phyloP scores from a whole-genome alignment of 2,329 filamentous ascomycete genomes.

The Amauroascus niger region DNA sequence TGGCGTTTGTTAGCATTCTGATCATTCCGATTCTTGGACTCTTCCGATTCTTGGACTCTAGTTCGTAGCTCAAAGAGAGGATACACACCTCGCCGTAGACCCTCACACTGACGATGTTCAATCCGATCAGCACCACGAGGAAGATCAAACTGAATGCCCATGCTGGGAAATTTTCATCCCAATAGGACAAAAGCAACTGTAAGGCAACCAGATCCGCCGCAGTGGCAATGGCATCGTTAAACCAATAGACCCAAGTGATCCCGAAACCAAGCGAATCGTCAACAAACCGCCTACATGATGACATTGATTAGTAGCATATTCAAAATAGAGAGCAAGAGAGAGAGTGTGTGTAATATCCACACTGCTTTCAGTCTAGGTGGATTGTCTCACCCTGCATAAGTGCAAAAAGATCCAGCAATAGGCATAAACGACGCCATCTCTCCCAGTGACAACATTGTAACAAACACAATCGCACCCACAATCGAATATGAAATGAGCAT shows the following conservation, averaged over 20 bases:
- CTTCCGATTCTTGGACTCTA: too few relatives aligned
- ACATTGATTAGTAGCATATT: neutral
- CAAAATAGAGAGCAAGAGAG: neutral
- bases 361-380: too few relatives aligned
- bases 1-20: slow-evolving; percentile 1
- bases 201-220: slow-evolving; percentile 53
- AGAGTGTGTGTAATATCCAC: too few relatives aligned
- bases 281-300: slow-evolving; percentile 31
- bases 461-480: slow-evolving; percentile 48
- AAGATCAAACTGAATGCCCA: slow-evolving; percentile 56
- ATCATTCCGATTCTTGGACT: too few relatives aligned
- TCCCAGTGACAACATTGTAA: slow-evolving; percentile 50
- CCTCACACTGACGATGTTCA: slow-evolving; percentile 46
- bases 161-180: slow-evolving; percentile 53
- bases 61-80: neutral
- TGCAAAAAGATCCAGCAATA: slow-evolving; percentile 47
- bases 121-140: slow-evolving; percentile 45
- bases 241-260: slow-evolving; percentile 47
- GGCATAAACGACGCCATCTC: slow-evolving; percentile 53
- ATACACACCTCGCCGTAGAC: slow-evolving; percentile 45
- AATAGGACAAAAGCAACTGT: slow-evolving; percentile 52
- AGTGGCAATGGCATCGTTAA: slow-evolving; percentile 54
- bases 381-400: slow-evolving; percentile 45
- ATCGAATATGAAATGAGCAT: slow-evolving; percentile 50
- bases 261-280: slow-evolving; percentile 39